A percentile compares a stretch with the other conserved stretches of the same genome.
Evolutionary conservation across 2,329 filamentous ascomycete species (phyloP).

Genomic region (Fusarium veterinarium): DNA sequence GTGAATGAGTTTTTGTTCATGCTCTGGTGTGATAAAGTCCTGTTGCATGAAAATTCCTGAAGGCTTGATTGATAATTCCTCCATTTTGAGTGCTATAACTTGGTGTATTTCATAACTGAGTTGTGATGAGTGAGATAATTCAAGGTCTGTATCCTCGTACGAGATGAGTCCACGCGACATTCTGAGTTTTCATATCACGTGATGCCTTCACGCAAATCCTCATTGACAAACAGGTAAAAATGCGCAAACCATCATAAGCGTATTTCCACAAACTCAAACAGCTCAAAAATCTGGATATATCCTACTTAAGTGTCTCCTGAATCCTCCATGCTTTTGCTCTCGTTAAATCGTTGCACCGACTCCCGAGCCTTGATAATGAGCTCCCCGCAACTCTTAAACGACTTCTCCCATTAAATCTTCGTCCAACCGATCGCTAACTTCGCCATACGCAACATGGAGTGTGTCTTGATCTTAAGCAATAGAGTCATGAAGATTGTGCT

Average conservation of each 20-base stretch:
- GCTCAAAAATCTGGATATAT: background rate
- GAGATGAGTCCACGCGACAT: background rate
- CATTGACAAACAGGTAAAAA: accelerated
- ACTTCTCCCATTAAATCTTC: accelerated
- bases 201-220: accelerated
- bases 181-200: conserved; percentile 21
- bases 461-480: background rate
- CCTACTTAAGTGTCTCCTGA: accelerated
- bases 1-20: conserved; percentile 58
- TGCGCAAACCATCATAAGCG: background rate
- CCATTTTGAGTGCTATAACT: conserved; percentile 34
- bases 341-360: background rate
- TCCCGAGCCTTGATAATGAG: accelerated
- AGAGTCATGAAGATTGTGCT: background rate
- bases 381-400: background rate
- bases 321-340: accelerated
- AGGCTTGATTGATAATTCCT: conserved; percentile 44
- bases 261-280: background rate
- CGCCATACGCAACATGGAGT: background rate
- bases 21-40: conserved; percentile 59
- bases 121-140: background rate
- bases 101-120: background rate
- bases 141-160: background rate
- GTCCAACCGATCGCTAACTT: accelerated
- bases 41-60: conserved; percentile 57